These are phyloP conservation scores for Gamsiella multidivaricata DNA, from an alignment of 192 early-diverging fungal genomes.

Conservation along the genomic window DNA sequence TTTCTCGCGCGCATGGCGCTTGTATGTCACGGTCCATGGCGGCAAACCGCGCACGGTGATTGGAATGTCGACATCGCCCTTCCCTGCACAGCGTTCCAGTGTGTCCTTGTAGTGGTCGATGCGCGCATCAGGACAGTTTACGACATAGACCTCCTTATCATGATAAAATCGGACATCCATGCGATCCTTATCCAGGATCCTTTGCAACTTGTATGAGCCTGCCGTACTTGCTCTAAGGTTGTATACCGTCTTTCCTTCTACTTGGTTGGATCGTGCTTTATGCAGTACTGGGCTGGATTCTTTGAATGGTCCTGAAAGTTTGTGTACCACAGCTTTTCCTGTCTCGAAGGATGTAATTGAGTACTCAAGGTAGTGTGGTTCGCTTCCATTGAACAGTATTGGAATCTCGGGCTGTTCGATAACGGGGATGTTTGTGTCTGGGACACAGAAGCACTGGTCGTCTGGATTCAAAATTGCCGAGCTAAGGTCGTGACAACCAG, in stretches of 20 bases:
- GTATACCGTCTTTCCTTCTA: constrained; percentile 18
- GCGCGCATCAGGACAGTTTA: constrained; percentile 33
- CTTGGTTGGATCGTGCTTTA: constrained; percentile 19
- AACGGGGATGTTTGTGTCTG: constrained; percentile 17
- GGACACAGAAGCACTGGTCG: constrained; percentile 60
- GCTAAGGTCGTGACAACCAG: constrained; percentile 20
- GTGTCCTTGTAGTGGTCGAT: constrained; percentile 32
- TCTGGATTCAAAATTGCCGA: constrained; percentile 60
- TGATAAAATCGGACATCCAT: constrained; percentile 38
- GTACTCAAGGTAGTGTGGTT: constrained; percentile 38
- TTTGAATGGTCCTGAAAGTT: constrained; percentile 34
- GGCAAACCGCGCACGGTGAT: constrained; percentile 35
- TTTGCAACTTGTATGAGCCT: constrained; percentile 33
- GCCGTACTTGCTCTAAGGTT: constrained; percentile 18
- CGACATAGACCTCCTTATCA: constrained; percentile 39
- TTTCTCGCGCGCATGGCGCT: constrained; percentile 3
- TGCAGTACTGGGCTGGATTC: constrained; percentile 21
- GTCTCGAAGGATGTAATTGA: constrained; percentile 43
- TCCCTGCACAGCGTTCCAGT: constrained; percentile 36
- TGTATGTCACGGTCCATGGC: constrained; percentile 40
- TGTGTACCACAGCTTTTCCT: constrained; percentile 13
- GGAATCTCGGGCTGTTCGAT: constrained; percentile 34
- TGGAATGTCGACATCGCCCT: constrained; percentile 40
- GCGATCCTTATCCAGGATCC: constrained; percentile 27
- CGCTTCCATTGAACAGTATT: constrained; percentile 43